Evolutionary conservation across 1,284 basidiomycete genomes (phyloP), one percentile per base, ranked within the genome.

Genomic region (Rhodotorula mucilaginosa): DNA sequence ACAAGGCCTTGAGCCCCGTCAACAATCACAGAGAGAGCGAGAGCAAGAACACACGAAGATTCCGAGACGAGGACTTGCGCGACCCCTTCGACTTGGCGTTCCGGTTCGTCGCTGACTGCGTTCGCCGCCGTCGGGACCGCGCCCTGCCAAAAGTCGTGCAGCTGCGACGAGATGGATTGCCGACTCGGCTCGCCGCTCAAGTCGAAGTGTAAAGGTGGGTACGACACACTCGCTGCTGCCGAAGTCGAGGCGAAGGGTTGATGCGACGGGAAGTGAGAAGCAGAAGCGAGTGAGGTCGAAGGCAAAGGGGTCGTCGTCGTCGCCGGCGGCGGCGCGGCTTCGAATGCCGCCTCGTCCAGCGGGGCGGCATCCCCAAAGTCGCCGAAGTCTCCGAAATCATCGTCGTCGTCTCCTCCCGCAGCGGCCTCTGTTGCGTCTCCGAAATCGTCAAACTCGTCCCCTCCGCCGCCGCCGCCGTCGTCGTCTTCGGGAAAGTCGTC

Each of bases 51-150:
- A 52, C 39, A 74, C 72, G 65, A 51, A 2, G 79, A 78, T 47
- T 82, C 80, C 47, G 87, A 87, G 31, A 88, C 84, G 67, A 96
- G 83, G 54, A 93, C 86, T 81, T 95, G 93, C 64, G 84, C 86
- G 13, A 90, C 82, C 2, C 93, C 93, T 76, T 89, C 90, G 18
- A 88, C 88, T 78, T 92, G 88, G 78, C 92, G 84, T 64, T 92
- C 88, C 31, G 85, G 85, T 70, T 93, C 90, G 74, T 89, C 86
- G 18, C 87, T 88, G 56, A 91, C 84, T 19, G 85, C 80, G 61
- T 83, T 80, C 44, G 84, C 81, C 39, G 87, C 80, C 74, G 86
- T 82, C 68, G 85, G 80, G 67, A 81, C 90, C 64, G 91, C 80
- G 5, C 88, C 87, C 63, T 80, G 84, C n/a, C 93, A 82, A 56